phyloP scores from a whole-genome alignment of 176 grass and related monocot species.

The Oryza australiensis region DNA sequence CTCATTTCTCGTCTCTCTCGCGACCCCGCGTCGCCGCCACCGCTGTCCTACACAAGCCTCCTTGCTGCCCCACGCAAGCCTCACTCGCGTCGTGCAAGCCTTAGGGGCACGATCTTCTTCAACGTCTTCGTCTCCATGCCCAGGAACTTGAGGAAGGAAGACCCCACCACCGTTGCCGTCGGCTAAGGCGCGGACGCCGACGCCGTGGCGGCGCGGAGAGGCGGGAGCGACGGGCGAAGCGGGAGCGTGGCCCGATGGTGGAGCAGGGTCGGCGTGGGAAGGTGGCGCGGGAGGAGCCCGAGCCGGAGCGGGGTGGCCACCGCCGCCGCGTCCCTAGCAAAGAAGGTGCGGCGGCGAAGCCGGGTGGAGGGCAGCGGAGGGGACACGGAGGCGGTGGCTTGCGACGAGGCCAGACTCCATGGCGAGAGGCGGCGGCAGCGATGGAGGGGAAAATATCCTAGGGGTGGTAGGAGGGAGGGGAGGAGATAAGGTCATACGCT shows the following conservation, averaged over 20 bases:
- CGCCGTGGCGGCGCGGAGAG: conserved; percentile 31
- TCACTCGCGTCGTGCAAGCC: no score
- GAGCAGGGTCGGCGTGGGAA: conserved; percentile 32
- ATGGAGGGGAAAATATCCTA: neutral
- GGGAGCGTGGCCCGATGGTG: conserved; percentile 44
- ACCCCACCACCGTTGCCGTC: neutral
- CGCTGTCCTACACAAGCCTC: no score
- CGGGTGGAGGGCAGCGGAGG: neutral
- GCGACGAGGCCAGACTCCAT: conserved; percentile 70
- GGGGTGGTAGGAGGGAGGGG: neutral
- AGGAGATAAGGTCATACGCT: neutral
- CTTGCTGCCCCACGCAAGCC: no score
- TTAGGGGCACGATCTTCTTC: conserved; percentile 92
- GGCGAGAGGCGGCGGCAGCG: neutral
- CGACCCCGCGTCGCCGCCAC: no score
- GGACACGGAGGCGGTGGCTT: conserved; percentile 52
- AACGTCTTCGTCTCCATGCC: conserved; percentile 68
- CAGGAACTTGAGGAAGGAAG: conserved; percentile 56
- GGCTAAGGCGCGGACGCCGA: neutral
- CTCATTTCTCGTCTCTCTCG: no score
- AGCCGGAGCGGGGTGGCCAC: conserved; percentile 9
- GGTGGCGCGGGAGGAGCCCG: neutral
- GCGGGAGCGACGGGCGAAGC: conserved; percentile 38
- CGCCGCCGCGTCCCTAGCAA: conserved; percentile 19
- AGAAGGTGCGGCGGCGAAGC: conserved; percentile 22